phyloP scores from a whole-genome alignment of 192 early-diverging fungal genomes.

The Rhizoclosmatium globosum region DNA sequence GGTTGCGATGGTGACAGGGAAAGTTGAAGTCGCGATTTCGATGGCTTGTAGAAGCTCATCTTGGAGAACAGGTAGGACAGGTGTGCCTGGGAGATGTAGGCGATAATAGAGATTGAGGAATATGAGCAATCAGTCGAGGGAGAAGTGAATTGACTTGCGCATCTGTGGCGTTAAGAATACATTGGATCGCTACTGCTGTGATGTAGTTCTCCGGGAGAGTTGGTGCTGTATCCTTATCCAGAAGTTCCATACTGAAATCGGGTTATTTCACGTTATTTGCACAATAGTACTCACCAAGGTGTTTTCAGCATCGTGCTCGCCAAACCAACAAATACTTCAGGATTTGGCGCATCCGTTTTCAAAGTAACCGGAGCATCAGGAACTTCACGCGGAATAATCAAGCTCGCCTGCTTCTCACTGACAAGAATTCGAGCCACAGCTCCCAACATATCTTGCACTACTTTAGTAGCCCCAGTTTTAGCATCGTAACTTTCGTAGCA shows the following conservation, averaged over 20 bases:
- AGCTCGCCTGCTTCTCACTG: slow-evolving; percentile 67
- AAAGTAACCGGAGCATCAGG: slow-evolving; percentile 20
- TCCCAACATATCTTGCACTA: slow-evolving; percentile 69
- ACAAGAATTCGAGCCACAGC: slow-evolving; percentile 62
- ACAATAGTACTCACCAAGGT: slow-evolving; percentile 35
- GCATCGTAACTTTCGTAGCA: slow-evolving; percentile 68
- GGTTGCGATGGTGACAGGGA: slow-evolving; percentile 80
- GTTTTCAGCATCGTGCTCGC: slow-evolving; percentile 41
- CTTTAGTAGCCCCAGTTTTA: slow-evolving; percentile 75
- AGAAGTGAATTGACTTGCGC: slow-evolving; percentile 72
- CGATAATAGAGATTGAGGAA: slow-evolving; percentile 20
- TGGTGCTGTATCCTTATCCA: slow-evolving; percentile 94
- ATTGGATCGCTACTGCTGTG: slow-evolving; percentile 78
- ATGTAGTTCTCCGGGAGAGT: slow-evolving; percentile 88
- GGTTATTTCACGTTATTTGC: not conserved
- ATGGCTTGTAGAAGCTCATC: slow-evolving; percentile 66
- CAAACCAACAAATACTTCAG: slow-evolving; percentile 38
- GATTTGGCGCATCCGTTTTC: slow-evolving; percentile 2
- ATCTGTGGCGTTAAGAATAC: slow-evolving; percentile 75
- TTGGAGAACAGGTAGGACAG: slow-evolving; percentile 30
- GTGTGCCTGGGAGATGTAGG: not conserved
- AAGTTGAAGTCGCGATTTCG: slow-evolving; percentile 82
- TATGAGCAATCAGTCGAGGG: slow-evolving; percentile 50
- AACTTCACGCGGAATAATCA: slow-evolving; percentile 43
- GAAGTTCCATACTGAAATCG: slow-evolving; percentile 80